Percentiles rank a stretch among this genome's conserved stretches.
Conservation (phyloP, 441 rosid species). For the Euphorbia celastroides region DNA sequence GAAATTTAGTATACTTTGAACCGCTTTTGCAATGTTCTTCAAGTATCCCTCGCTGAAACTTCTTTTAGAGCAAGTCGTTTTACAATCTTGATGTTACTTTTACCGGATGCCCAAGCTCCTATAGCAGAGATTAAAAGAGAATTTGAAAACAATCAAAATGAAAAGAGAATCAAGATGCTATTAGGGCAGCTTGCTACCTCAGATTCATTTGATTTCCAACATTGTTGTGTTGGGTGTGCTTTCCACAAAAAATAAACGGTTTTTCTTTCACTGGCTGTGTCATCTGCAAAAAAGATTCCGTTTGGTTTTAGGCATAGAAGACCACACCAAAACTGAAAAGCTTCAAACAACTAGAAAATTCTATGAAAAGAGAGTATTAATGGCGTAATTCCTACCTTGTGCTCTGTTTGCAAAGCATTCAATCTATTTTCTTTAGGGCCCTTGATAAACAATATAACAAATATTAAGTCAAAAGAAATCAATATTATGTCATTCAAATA, state of each 20-base stretch:
- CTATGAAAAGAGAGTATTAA: neutral
- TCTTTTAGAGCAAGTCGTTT: conserved; percentile 6
- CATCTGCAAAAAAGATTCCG: conserved; percentile 24
- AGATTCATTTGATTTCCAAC: conserved; percentile 27
- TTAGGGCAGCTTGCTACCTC: conserved; percentile 35
- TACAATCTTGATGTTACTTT: conserved; percentile 10
- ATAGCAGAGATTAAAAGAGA: conserved; percentile 3
- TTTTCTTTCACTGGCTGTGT: conserved; percentile 31
- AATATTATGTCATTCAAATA: conserved; percentile 1
- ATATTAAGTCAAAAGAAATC: conserved; percentile 11
- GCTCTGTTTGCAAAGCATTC: conserved; percentile 49
- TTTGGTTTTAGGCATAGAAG: neutral
- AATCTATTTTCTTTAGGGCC: conserved; percentile 86
- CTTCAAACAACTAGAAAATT: neutral
- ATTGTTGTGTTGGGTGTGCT: conserved; percentile 29
- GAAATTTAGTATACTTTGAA: conserved; percentile 7
- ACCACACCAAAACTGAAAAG: neutral
- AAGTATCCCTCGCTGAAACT: conserved; percentile 16
- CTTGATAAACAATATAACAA: conserved; percentile 37
- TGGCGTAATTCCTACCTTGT: conserved; percentile 45
- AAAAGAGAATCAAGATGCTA: neutral
- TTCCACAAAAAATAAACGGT: conserved; percentile 22
- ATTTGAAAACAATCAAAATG: neutral
- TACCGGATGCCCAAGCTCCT: conserved; percentile 53
- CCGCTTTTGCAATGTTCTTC: conserved; percentile 14